Base-by-base conservation (phyloP, 192 early-diverging fungal species). In the Mortierella hygrophila region DNA sequence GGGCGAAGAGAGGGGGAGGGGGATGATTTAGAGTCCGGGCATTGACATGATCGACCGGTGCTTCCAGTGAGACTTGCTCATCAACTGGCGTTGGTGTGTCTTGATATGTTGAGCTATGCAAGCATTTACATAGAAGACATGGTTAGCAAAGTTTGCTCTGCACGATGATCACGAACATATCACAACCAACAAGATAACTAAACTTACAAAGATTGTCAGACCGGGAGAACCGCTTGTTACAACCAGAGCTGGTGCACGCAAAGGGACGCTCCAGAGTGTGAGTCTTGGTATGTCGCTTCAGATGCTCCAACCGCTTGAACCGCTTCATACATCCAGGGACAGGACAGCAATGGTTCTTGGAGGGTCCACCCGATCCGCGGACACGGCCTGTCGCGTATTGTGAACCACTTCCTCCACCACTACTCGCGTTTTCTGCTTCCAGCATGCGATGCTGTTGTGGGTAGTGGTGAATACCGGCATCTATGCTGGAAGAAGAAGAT, bases 271-370 rank as follows among this genome's bases (percentile, higher is more conserved):
- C 94, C 35, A 94, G 92, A 35, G 95, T 94, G 84, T 96, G 95
- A 0, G 93, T 94, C 75, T 95, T 91, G 88, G 93, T 92, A 80
- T 97, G 96, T n/a, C 95, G 93, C 47, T 94, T 96, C 46, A 97
- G 86, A 81, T 97, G 96, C 82, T 96, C 95, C 70, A 94, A 91
- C 38, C 95, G 90, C 87, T 96, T 96, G 87, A 97, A 97, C 29
- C 88, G 89, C 85, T 90, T 92, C 65, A 78, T 72, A 55, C 89
- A 89, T 7, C 77, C 89, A 0, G 89, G 80, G 15, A 87, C 80
- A 55, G 68, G 35, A 68, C 89, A 89, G 55, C 78, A 70, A 37
- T 89, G 85, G 57, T 88, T 88, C 76, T 86, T 86, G 84, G 75
- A 72, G 4, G 84, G 77, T 0, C 68, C 70, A 23, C 68, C 29